Base-by-base conservation (phyloP, 176 grass and related monocot species). In the Triticum monococcum region DNA sequence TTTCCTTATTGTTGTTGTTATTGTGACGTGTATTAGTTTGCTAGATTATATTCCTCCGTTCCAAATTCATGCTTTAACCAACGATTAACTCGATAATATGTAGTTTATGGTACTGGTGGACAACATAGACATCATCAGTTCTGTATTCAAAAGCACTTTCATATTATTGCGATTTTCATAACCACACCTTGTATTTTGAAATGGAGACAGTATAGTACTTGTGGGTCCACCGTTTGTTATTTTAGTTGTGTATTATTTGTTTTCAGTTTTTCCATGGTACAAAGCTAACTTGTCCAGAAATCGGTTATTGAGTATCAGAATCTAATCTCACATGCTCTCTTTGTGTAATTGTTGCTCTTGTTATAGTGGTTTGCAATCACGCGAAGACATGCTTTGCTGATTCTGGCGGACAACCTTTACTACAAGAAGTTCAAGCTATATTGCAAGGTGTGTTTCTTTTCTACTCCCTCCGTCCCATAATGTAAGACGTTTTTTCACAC, bases 381-480 rank as follows among this genome's bases (percentile, higher is more conserved):
- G 28, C 86, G 97, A 74, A 90, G 91, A 89, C 97, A 99, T 64
- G 94, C 97, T 89, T 88, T 99, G 81, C 35, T 96, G 89, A 99
- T 99, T 96, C 83, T 99, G 32, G 90, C 92, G 0, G 97, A 99
- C 79, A 90, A 25, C 62, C 90, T 99, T 78, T 99, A 99, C 90
- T 96, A 99, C 80, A 96, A 84, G 62, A 99, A 99, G 79, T 99
- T 99, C 87, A 99, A 94, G 87, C 87, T 92, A 80, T 96, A 99
- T 84, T 99, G 97, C 94, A 99, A 96, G 97, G 97, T 99, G 89
- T 72, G 75, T 68, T 83, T 11, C 48, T 78, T 54, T 68, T 63
- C 30, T 72, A 38, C 32, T 33, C 32, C 32, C 32, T 33, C 32
- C 32, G 32, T 33, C 32, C 32, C 32, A 33, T 33, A 33, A 33